phyloP scores from a whole-genome alignment of 495 filamentous ascomycete genomes.

The Saxispiralis lemnorum region DNA sequence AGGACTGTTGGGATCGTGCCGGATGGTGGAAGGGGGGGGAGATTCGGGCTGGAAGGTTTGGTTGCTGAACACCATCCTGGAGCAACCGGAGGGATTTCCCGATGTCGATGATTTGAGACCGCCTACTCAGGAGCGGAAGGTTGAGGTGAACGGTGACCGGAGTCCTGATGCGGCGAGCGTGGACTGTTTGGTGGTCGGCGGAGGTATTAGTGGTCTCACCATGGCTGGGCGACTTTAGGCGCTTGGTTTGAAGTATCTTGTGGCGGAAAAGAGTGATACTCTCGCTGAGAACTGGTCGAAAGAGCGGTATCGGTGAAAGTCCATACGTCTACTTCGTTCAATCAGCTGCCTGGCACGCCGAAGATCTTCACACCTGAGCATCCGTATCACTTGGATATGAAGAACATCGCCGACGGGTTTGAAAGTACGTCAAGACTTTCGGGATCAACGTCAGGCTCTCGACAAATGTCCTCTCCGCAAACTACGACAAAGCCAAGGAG shows the following conservation, averaged over 20 bases:
- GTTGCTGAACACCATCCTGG: constrained; percentile 6
- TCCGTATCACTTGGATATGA: constrained; percentile 21
- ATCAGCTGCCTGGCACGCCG: not conserved
- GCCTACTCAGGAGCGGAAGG: too few species aligned
- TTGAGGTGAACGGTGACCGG: not conserved
- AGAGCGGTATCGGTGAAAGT: constrained; percentile 20
- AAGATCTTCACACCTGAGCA: constrained; percentile 21
- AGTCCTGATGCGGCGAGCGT: not conserved
- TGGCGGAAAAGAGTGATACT: constrained; percentile 19
- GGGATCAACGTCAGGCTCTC: constrained; percentile 22
- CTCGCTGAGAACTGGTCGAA: constrained; percentile 25
- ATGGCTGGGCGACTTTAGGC: constrained; percentile 23
- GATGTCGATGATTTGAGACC: constrained; percentile 5
- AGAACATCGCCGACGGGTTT: constrained; percentile 18
- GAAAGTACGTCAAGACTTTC: constrained; percentile 21
- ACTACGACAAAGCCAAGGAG: constrained; percentile 15
- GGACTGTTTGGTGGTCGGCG: constrained; percentile 18
- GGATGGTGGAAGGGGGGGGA: not conserved
- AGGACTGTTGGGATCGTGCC: constrained; percentile 2
- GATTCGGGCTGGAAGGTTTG: constrained; percentile 4
- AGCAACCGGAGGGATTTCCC: not conserved
- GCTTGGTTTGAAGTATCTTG: constrained; percentile 19
- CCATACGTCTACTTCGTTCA: constrained; percentile 20
- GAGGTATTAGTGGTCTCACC: constrained; percentile 17
- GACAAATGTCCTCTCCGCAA: constrained; percentile 16